A percentile compares a stretch with the other conserved stretches of the same genome.
Evolutionary conservation across 768 basidiomycete genomes (phyloP).

Genomic region (Trametes cinnabarina): DNA sequence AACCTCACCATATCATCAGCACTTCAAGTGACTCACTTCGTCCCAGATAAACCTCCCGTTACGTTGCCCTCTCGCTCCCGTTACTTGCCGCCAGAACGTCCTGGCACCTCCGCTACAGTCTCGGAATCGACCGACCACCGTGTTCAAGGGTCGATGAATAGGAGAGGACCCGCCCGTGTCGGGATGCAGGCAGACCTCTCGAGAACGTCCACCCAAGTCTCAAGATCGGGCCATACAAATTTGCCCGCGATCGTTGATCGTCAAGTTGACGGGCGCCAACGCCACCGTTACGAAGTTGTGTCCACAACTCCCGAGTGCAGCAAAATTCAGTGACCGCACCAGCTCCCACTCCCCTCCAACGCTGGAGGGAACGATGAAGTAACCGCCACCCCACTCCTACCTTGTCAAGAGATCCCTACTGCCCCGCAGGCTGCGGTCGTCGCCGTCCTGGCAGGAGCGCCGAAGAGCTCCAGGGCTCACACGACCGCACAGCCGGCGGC

Average conservation of each 20-base stretch:
- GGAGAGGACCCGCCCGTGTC: conserved; percentile 5
- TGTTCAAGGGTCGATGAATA: neutral
- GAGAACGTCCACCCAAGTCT: neutral
- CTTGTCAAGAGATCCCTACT: too few species aligned
- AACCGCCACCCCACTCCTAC: too few species aligned
- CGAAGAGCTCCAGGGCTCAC: neutral
- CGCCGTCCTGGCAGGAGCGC: too few species aligned
- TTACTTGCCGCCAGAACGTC: neutral
- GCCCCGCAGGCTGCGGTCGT: too few species aligned
- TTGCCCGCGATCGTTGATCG: conserved; percentile 8
- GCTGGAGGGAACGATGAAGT: neutral
- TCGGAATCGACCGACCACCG: neutral
- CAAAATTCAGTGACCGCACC: too few species aligned
- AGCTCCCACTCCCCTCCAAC: neutral
- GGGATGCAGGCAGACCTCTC: conserved; percentile 1
- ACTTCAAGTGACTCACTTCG: too few species aligned
- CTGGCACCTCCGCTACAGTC: neutral
- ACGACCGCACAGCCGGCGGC: neutral
- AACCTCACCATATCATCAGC: conserved; percentile 7
- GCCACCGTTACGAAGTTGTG: conserved; percentile 5
- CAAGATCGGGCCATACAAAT: conserved; percentile 1
- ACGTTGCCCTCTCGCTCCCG: neutral
- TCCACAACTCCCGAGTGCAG: neutral
- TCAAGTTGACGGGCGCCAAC: neutral
- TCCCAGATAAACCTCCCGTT: too few species aligned